These are phyloP conservation scores for Colletotrichum sp. DNA, from an alignment of 2,329 filamentous ascomycete genomes.

Conservation along the genomic window DNA sequence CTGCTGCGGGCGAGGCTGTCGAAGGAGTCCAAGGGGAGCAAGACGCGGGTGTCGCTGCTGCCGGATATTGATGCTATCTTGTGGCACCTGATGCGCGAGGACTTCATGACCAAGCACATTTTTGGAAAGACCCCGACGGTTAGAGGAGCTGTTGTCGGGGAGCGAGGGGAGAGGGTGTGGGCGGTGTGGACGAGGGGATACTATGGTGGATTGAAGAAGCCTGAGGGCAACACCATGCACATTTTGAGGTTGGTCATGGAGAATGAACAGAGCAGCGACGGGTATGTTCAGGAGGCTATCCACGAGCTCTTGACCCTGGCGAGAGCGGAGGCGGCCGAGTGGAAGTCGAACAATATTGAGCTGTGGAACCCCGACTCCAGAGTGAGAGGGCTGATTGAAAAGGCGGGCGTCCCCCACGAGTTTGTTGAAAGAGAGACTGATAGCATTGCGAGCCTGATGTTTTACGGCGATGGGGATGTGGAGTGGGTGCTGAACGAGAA, in stretches of 20 bases:
- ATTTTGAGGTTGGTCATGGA: constrained; percentile 74
- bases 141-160: constrained; percentile 72
- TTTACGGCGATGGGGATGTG: constrained; percentile 67
- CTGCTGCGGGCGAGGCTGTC: constrained; percentile 62
- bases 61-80: constrained; percentile 71
- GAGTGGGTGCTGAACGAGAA: constrained; percentile 81
- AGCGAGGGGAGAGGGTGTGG: constrained; percentile 67
- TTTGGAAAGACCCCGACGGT: constrained; percentile 60
- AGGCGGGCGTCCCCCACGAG: constrained; percentile 51
- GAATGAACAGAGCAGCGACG: constrained; percentile 44
- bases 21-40: constrained; percentile 35
- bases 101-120: constrained; percentile 73
- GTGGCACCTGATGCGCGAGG: constrained; percentile 84
- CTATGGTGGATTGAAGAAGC: constrained; percentile 57
- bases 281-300: constrained; percentile 57
- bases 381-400: constrained; percentile 51
- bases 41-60: constrained; percentile 66
- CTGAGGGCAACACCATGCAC: constrained; percentile 70
- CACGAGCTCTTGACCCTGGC: constrained; percentile 70
- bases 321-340: constrained; percentile 71
- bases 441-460: constrained; percentile 75
- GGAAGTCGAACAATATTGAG: constrained; percentile 73
- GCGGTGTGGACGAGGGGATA: constrained; percentile 74
- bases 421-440: constrained; percentile 63
- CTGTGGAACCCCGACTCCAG: constrained; percentile 80